Evolutionary conservation across 306 rosid species (phyloP), one percentile per base, ranked within the genome.

Genomic region (Vigna hirtella): DNA sequence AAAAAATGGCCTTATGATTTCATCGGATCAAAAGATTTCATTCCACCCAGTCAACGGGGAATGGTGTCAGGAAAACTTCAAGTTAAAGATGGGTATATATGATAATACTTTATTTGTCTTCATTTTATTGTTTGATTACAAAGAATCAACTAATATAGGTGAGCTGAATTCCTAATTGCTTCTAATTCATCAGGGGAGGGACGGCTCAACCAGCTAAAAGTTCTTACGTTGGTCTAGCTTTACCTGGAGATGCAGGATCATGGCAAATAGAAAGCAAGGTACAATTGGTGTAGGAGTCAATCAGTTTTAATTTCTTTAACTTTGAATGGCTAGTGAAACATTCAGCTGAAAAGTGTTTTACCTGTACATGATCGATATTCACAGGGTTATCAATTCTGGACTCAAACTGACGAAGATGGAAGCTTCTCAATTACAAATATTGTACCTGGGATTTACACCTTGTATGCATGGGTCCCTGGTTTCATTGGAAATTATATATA

Each of bases 301-400:
- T 59, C 1, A 6, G 5, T 48, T 62, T 36, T 16, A 38, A 20
- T 77, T 28, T 61, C 59, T 65, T 70, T 9, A 76, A 76, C 40
- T 71, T 59, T 38, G 6, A 55, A 53, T 24, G 28, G 28, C 28
- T 48, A 36, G 13, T 71, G 43, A 66, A 12, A 9, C 32, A 32
- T 48, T 22, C 3, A 22, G 43, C 74, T 40, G 12, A 78, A 56
- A 47, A 4, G 16, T 8, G n/a, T 72, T 72, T 48, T 17, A 83
- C 20, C 13, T 32, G 0, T 20, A 43, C 26, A 42, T 43, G 24
- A 18, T 18, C 20, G 20, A 2, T 62, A 28, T 70, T 53, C 11
- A 42, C 55, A 94, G 98, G 97, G 98, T 2, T 95, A 92, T 75
- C 98, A 95, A 75, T 95, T 90, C 52, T 95, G 98, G 97, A 89